Evolutionary conservation across 768 basidiomycete genomes (phyloP).

Genomic region (Lactifluus subvellereus): DNA sequence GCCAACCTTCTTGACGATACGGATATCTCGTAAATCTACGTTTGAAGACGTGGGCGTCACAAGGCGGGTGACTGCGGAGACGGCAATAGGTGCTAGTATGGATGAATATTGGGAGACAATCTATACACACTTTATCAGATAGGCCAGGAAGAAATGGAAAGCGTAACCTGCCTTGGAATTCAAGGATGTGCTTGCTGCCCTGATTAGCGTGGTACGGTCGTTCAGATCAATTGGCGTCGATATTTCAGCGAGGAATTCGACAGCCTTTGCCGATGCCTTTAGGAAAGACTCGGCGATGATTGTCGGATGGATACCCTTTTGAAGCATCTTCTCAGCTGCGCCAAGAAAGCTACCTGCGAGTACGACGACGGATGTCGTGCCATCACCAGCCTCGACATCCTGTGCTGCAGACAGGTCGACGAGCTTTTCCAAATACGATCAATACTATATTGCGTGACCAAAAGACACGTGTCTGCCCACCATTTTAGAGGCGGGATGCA

Average conservation of each 20-base stretch:
- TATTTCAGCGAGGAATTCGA: slow-evolving; percentile 90
- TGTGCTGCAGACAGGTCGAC: slow-evolving; percentile 97
- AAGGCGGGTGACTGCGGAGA: slow-evolving; percentile 90
- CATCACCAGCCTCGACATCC: slow-evolving; percentile 97
- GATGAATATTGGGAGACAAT: slow-evolving; percentile 99
- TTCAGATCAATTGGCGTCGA: slow-evolving; percentile 87
- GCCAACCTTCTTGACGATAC: slow-evolving; percentile 96
- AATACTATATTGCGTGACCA: neutral
- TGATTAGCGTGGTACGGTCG: slow-evolving; percentile 77
- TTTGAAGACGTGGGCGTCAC: slow-evolving; percentile 85
- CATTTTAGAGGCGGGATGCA: slow-evolving; percentile 99
- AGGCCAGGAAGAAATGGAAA: neutral
- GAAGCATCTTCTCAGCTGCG: slow-evolving; percentile 94
- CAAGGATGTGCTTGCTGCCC: slow-evolving; percentile 90
- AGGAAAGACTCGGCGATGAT: slow-evolving; percentile 95
- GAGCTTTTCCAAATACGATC: slow-evolving; percentile 48
- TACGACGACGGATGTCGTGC: slow-evolving; percentile 96
- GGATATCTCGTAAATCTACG: slow-evolving; percentile 93
- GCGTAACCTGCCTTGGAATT: slow-evolving; percentile 77
- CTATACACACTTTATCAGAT: slow-evolving; percentile 36
- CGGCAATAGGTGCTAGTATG: slow-evolving; percentile 96
- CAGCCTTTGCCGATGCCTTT: slow-evolving; percentile 85
- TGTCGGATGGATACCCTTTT: slow-evolving; percentile 96
- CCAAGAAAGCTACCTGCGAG: slow-evolving; percentile 88
- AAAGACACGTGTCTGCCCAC: slow-evolving; percentile 34